Base-by-base conservation (phyloP, 2,329 filamentous ascomycete genomes). In the Sclerotinia trifoliorum region DNA sequence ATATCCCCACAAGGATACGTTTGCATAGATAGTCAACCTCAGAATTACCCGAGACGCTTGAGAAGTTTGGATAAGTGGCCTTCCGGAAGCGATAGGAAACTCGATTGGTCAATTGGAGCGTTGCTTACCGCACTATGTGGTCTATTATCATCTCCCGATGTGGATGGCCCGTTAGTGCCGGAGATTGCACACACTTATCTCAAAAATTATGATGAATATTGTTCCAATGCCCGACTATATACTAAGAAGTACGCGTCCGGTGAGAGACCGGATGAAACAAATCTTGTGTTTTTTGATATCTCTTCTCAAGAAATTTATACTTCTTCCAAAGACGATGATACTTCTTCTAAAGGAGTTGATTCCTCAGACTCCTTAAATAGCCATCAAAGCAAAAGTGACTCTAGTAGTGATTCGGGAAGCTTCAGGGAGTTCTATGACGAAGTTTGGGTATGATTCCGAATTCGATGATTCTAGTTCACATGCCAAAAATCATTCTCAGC, bases 111-210 rank as follows among this genome's bases (percentile, higher is more conserved):
- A 52, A 10, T 52, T 52, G 49, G n/a, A 26, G 49, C 49, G 5
- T 24, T 52, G 8, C 49, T 73, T 19, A 71, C 69, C 2, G 73
- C 72, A 17, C 17, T 73, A 8, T 75, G 71, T 49, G 71, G 46
- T 2, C 67, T 75, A 5, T 60, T 74, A 17, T 70, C 73, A 15
- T 70, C 68, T 17, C 72, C 72, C 15, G 68, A 73, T 65, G 65
- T 73, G 10, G 70, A 72, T 68, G 69, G 72, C 66, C 70, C 72
- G 7, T 61, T 72, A 3, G 70, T 74, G 2, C 71, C 71, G 13
- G 73, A 75, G 21, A 74, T 74, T 49, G 72, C 71, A 6, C 71
- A 71, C 52, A 70, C 54, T 24, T 71, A 72, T 32, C 46, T 74
- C 29, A 60, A 65, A 26, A 67, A 73, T 48, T 70, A 71, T 48